Evolutionary conservation across 495 filamentous ascomycete species (phyloP).

Genomic region (Penicillium lividum): DNA sequence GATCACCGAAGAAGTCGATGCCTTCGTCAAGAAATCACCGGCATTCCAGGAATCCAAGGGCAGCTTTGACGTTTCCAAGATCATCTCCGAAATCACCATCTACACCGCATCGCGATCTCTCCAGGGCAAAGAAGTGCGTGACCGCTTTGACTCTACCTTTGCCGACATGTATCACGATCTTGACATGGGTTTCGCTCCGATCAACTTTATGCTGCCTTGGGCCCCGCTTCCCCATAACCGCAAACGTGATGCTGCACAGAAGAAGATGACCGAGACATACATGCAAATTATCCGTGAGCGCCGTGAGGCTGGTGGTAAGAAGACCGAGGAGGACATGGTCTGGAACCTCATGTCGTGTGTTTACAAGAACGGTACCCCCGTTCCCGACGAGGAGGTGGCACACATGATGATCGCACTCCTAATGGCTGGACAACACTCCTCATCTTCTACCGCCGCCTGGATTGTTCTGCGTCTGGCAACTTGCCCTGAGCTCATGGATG

Average conservation of each 20-base stretch:
- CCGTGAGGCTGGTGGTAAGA: constrained; percentile 46
- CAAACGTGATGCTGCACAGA: constrained; percentile 57
- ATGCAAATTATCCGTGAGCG: constrained; percentile 60
- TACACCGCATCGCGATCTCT: constrained; percentile 67
- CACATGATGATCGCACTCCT: constrained; percentile 71
- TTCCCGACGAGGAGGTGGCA: constrained; percentile 63
- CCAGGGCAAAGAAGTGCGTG: constrained; percentile 65
- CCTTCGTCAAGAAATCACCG: constrained; percentile 49
- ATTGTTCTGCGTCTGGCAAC: constrained; percentile 60
- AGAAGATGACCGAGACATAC: constrained; percentile 59
- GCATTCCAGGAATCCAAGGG: constrained; percentile 48
- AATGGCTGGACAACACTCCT: constrained; percentile 67
- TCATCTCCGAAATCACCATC: constrained; percentile 63
- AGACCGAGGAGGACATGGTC: constrained; percentile 64
- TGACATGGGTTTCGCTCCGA: constrained; percentile 64
- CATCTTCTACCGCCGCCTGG: constrained; percentile 60
- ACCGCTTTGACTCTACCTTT: constrained; percentile 60
- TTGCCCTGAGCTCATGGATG: constrained; percentile 56
- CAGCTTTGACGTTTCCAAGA: constrained; percentile 53
- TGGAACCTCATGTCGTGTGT: constrained; percentile 66
- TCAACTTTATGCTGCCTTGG: constrained; percentile 68
- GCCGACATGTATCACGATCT: constrained; percentile 66
- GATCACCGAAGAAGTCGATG: constrained; percentile 53
- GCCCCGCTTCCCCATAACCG: constrained; percentile 63
- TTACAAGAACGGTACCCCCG: constrained; percentile 61